Evolutionary conservation across 352 stramenopile species (phyloP).

Genomic region (Phytophthora litchii): DNA sequence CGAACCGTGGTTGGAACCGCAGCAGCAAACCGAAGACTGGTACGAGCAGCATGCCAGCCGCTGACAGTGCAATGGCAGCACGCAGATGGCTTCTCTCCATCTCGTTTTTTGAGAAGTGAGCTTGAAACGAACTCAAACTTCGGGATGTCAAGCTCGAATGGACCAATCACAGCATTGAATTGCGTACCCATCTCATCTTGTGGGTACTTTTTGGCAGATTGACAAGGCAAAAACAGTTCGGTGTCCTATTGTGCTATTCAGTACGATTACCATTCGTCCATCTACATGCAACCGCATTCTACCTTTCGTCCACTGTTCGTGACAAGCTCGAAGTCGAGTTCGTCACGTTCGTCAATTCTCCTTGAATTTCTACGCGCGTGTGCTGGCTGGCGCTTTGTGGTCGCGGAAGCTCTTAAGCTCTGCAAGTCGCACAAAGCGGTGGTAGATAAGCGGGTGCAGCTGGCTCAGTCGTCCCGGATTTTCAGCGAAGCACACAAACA

Average conservation of each 20-base stretch:
- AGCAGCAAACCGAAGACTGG: slow-evolving; percentile 64
- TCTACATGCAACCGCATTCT: slow-evolving; percentile 2
- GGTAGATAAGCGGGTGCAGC: slow-evolving; percentile 87
- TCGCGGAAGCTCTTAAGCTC: slow-evolving; percentile 89
- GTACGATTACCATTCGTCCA: not conserved
- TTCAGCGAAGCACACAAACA: slow-evolving; percentile 89
- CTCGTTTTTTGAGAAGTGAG: slow-evolving; percentile 16
- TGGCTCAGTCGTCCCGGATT: slow-evolving; percentile 78
- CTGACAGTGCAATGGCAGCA: slow-evolving; percentile 50
- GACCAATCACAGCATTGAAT: slow-evolving; percentile 20
- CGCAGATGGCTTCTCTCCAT: slow-evolving; percentile 46
- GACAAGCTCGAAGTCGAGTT: not conserved
- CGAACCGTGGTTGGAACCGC: slow-evolving; percentile 59
- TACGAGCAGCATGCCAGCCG: slow-evolving; percentile 53
- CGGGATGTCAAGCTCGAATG: slow-evolving; percentile 3
- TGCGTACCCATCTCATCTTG: slow-evolving; percentile 12
- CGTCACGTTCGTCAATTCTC: slow-evolving; percentile 4
- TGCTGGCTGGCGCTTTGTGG: slow-evolving; percentile 50
- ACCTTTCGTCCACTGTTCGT: not conserved
- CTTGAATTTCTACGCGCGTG: slow-evolving; percentile 9
- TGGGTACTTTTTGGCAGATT: slow-evolving; percentile 1
- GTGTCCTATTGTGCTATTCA: slow-evolving; percentile 24
- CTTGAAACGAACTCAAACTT: slow-evolving; percentile 17
- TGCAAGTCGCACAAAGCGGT: slow-evolving; percentile 81
- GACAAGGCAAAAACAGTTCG: not conserved